phyloP scores from a whole-genome alignment of 768 basidiomycete species.

The Imleria badia region DNA sequence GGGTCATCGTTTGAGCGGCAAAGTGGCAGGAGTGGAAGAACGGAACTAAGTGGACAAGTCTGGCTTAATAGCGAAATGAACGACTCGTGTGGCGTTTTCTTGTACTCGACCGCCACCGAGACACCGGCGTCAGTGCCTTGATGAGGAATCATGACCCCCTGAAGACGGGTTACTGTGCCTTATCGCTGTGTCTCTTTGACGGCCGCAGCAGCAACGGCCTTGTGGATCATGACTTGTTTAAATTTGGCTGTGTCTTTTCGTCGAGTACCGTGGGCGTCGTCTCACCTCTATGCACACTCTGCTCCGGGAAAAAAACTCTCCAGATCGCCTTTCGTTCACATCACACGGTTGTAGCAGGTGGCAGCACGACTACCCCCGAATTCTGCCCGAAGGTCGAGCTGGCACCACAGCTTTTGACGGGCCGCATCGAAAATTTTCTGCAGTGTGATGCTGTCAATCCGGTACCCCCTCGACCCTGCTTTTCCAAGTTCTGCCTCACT shows the following conservation, averaged over 20 bases:
- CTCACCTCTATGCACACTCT: too few relatives aligned
- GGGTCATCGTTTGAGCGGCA: constrained; percentile 14
- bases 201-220: background rate
- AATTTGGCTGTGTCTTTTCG: constrained; percentile 3
- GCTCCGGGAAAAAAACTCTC: background rate
- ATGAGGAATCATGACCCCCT: constrained; percentile 4
- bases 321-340: too few relatives aligned
- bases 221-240: background rate
- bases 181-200: background rate
- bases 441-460: background rate
- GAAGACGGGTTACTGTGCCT: constrained; percentile 6
- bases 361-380: too few relatives aligned
- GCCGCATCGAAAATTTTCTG: background rate
- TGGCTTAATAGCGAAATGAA: constrained; percentile 22
- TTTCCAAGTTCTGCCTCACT: background rate
- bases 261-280: background rate
- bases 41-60: constrained; percentile 13
- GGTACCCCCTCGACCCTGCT: constrained; percentile 9
- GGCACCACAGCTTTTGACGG: background rate
- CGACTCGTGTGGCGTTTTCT: constrained; percentile 16
- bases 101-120: background rate
- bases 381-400: too few relatives aligned
- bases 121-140: background rate
- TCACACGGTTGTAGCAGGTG: background rate
- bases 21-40: constrained; percentile 3